Conservation (phyloP, 139 green algal genomes). For the Chlamydomonas schloesseri region DNA sequence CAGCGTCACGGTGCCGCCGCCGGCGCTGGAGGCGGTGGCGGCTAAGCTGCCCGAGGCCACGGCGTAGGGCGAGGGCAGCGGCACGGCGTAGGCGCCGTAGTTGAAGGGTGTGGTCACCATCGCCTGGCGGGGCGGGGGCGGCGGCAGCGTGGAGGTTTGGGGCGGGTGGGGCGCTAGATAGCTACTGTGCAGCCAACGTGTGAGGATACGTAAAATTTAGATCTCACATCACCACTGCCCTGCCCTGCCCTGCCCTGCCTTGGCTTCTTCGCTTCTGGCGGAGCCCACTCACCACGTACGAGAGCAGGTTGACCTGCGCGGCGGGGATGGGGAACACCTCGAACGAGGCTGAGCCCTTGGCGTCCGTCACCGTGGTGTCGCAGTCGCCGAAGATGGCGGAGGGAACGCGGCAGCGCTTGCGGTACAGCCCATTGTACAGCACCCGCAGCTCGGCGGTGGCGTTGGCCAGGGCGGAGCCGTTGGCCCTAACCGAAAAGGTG, state of each 20-base stretch:
- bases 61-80: background rate
- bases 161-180: too few species aligned
- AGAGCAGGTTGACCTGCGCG: background rate
- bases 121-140: background rate
- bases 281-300: slow-evolving; percentile 30
- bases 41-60: too few species aligned
- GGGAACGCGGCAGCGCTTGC: background rate
- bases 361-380: background rate
- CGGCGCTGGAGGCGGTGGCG: background rate
- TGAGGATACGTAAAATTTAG: too few species aligned
- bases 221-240: too few species aligned
- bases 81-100: background rate
- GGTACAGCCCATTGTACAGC: background rate
- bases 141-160: background rate
- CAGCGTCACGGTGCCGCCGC: background rate
- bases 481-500: background rate
- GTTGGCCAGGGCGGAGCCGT: background rate
- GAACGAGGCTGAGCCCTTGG: background rate
- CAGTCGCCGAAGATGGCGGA: background rate
- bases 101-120: background rate
- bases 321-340: background rate
- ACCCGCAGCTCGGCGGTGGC: background rate
- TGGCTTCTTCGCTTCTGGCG: too few species aligned
- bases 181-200: too few species aligned
- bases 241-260: too few species aligned